Evolutionary conservation across 2,329 filamentous ascomycete genomes (phyloP).

Genomic region (Neobulgaria alba): DNA sequence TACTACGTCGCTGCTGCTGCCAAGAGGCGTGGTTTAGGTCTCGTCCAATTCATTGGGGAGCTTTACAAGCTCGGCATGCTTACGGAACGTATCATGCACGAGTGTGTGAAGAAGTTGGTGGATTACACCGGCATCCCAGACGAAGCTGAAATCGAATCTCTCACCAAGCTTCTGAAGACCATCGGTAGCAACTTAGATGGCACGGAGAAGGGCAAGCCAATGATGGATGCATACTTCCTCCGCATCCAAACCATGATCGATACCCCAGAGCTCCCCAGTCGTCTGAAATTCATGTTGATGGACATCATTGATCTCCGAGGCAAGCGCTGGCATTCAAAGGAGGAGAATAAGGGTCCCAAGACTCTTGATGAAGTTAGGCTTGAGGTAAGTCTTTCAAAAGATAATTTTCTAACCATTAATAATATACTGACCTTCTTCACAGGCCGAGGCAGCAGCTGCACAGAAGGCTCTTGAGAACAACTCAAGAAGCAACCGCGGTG

Average conservation of each 20-base stretch:
- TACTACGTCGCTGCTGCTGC: conserved; percentile 91
- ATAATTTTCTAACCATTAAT: neutral
- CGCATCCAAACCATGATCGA: conserved; percentile 79
- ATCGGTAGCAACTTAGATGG: conserved; percentile 82
- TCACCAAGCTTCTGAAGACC: conserved; percentile 85
- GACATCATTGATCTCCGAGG: conserved; percentile 81
- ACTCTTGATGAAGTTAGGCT: conserved; percentile 88
- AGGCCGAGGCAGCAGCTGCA: conserved; percentile 65
- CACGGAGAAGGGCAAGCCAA: conserved; percentile 70
- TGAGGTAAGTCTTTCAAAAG: conserved; percentile 43
- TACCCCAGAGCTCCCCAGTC: conserved; percentile 71
- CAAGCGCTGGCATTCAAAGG: conserved; percentile 76
- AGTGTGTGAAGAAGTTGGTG: conserved; percentile 94
- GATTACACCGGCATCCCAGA: conserved; percentile 91
- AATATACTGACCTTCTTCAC: conserved; percentile 22
- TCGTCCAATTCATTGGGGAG: conserved; percentile 98
- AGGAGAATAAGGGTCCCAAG: conserved; percentile 89
- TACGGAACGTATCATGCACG: conserved; percentile 98
- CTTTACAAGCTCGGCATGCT: conserved; percentile 98
- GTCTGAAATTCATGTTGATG: conserved; percentile 94
- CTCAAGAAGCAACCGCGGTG: conserved; percentile 50
- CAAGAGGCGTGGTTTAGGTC: conserved; percentile 92
- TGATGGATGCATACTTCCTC: conserved; percentile 92
- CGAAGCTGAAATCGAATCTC: conserved; percentile 91
- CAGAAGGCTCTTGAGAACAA: conserved; percentile 68